Conservation (phyloP, 2,329 filamentous ascomycete genomes). For the Pseudogymnoascus sp. region DNA sequence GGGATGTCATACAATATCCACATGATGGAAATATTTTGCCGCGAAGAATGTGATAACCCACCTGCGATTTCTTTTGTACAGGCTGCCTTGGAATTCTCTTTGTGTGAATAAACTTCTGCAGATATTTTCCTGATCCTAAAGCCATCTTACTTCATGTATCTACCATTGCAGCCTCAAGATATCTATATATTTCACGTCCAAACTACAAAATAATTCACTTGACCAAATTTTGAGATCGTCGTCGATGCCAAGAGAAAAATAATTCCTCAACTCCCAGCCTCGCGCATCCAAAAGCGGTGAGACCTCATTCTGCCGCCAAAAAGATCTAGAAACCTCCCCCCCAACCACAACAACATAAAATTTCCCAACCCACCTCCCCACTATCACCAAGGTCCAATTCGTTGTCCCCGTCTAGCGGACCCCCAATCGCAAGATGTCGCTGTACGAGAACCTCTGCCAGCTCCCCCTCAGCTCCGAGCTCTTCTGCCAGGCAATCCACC, state of each 20-base stretch:
- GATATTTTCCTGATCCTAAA: too few species aligned
- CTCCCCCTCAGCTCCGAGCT: conserved; percentile 79
- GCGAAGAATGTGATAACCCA: background rate
- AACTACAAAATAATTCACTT: background rate
- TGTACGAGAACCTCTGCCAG: conserved; percentile 90
- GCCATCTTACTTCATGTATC: too few species aligned
- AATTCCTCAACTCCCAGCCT: background rate
- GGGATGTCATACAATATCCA: too few species aligned
- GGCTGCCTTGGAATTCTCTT: background rate
- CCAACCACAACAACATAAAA: background rate
- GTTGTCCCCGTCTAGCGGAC: background rate
- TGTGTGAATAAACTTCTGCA: too few species aligned
- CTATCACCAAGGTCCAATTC: background rate
- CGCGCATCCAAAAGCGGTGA: background rate
- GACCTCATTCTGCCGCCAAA: background rate
- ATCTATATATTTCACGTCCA: background rate
- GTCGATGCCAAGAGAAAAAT: background rate
- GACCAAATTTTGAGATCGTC: background rate
- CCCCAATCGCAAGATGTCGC: background rate
- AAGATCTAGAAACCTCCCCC: background rate
- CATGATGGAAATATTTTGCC: background rate
- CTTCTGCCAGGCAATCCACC: conserved; percentile 82
- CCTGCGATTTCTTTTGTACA: background rate
- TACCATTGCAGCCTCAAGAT: background rate
- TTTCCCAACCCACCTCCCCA: background rate